Conservation (phyloP, 306 rosid species). For the Fragaria vesca region DNA sequence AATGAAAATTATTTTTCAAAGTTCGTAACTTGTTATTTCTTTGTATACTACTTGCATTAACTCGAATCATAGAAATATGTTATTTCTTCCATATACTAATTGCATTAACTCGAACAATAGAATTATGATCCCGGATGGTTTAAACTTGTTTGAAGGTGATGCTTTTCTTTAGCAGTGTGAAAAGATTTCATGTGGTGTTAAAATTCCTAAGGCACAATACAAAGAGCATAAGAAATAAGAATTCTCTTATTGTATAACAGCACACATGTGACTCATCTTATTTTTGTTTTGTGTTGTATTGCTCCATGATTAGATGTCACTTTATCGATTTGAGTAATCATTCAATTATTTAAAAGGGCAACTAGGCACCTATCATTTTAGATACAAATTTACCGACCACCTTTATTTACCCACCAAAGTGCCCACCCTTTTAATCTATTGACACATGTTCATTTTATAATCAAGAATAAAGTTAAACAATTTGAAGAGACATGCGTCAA, state of each 20-base stretch:
- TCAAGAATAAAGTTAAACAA: too few species aligned
- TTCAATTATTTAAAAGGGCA: neutral
- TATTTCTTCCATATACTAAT: too few species aligned
- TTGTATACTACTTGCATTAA: neutral
- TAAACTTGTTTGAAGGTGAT: neutral
- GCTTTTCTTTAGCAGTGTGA: neutral
- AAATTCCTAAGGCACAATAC: neutral
- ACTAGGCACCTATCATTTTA: neutral
- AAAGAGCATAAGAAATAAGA: too few species aligned
- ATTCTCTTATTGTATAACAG: too few species aligned
- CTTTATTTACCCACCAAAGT: too few species aligned
- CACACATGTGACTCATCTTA: neutral
- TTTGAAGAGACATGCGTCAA: too few species aligned
- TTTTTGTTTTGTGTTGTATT: neutral
- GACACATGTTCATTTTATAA: too few species aligned
- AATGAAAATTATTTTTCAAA: too few species aligned
- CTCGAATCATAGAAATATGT: neutral
- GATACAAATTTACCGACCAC: too few species aligned
- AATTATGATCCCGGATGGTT: too few species aligned
- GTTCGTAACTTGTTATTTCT: neutral
- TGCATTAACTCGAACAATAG: too few species aligned
- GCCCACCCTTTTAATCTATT: too few species aligned
- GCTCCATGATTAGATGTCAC: neutral
- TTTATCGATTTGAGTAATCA: neutral
- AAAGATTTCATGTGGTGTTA: neutral